phyloP scores from a whole-genome alignment of 805 yeast genomes.

The Suhomyces prunicola region DNA sequence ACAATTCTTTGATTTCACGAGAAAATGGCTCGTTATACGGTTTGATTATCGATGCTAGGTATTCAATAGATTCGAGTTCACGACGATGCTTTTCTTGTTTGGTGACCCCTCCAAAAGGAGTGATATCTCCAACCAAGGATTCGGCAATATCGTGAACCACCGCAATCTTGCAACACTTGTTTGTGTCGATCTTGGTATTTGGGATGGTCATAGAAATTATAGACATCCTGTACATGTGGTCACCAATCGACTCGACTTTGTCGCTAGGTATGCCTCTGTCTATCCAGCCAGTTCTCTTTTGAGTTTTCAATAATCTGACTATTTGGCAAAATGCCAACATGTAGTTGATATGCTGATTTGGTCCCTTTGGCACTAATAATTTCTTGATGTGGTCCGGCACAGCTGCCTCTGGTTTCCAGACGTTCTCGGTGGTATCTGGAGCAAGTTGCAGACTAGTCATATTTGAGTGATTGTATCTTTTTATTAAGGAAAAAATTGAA shows the following conservation, averaged over 20 bases:
- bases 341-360: conserved; percentile 38
- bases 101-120: conserved; percentile 66
- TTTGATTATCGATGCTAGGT: conserved; percentile 54
- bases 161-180: conserved; percentile 79
- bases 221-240: conserved; percentile 95
- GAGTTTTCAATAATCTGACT: conserved; percentile 67
- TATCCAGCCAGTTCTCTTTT: conserved; percentile 92
- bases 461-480: not conserved
- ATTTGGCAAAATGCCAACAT: conserved; percentile 61
- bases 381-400: conserved; percentile 46
- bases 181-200: conserved; percentile 50
- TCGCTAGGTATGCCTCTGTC: conserved; percentile 53
- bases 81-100: conserved; percentile 83
- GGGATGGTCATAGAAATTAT: conserved; percentile 71
- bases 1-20: conserved; percentile 60
- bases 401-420: conserved; percentile 55
- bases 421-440: conserved; percentile 12
- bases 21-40: conserved; percentile 67
- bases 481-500: not conserved
- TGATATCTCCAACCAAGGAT: conserved; percentile 89
- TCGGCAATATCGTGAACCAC: conserved; percentile 94
- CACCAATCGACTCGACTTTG: conserved; percentile 73
- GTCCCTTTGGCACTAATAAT: conserved; percentile 29
- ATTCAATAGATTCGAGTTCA: conserved; percentile 70
- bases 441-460: conserved; percentile 1